Conservation (phyloP, 495 filamentous ascomycete genomes). For the Penicillium bialowiezense region DNA sequence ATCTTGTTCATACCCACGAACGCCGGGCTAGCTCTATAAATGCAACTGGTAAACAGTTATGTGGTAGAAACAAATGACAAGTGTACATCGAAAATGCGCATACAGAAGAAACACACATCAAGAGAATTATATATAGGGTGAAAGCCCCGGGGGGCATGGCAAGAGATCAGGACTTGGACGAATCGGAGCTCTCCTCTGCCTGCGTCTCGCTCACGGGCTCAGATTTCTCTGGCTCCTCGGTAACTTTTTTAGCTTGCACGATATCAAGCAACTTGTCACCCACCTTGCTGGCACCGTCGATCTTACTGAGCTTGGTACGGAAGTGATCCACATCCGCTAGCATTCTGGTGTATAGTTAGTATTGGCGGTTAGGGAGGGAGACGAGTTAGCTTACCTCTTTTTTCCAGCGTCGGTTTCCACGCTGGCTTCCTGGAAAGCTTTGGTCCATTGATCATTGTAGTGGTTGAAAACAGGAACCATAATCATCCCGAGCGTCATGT, state of each 20-base stretch:
- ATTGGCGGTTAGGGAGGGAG: neutral
- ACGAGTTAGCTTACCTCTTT: slow-evolving; percentile 58
- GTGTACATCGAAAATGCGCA: slow-evolving; percentile 14
- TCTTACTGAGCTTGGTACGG: slow-evolving; percentile 66
- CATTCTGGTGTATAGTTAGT: slow-evolving; percentile 56
- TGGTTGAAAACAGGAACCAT: slow-evolving; percentile 86
- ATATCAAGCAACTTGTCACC: slow-evolving; percentile 65
- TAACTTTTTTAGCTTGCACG: slow-evolving; percentile 57
- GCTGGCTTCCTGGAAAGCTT: slow-evolving; percentile 65
- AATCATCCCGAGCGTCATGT: slow-evolving; percentile 75
- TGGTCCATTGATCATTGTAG: slow-evolving; percentile 80
- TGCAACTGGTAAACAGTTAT: slow-evolving; percentile 19
- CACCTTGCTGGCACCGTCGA: slow-evolving; percentile 75
- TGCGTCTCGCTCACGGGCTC: slow-evolving; percentile 12
- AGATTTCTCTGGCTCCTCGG: slow-evolving; percentile 9
- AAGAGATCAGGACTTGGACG: slow-evolving; percentile 9
- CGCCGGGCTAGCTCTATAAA: slow-evolving; percentile 25
- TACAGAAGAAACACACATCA: neutral
- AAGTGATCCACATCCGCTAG: slow-evolving; percentile 77
- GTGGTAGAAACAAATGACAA: slow-evolving; percentile 12
- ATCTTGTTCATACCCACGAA: slow-evolving; percentile 15
- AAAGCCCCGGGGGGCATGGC: neutral
- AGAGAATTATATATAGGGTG: slow-evolving; percentile 16
- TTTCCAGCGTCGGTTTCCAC: slow-evolving; percentile 66
- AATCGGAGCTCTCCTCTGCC: slow-evolving; percentile 15